phyloP scores from a whole-genome alignment of 768 basidiomycete genomes.

The Candolleomyces efflorescens region DNA sequence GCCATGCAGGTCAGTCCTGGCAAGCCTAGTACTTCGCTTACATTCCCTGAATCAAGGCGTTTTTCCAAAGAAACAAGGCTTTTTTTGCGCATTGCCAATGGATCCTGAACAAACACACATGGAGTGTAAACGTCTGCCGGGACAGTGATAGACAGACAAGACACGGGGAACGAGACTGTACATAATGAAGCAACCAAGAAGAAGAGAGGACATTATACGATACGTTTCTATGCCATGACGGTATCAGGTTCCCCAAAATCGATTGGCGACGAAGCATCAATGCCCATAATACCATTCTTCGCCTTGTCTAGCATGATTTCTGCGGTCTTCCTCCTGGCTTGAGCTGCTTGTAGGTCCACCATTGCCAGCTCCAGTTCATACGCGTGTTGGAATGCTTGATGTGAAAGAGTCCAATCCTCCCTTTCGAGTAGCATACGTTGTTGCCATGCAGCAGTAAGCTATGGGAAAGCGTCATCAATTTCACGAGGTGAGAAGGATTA shows the following conservation, averaged over 20 bases:
- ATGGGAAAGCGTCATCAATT: neutral
- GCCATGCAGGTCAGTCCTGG: conserved; percentile 64
- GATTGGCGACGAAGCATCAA: conserved; percentile 27
- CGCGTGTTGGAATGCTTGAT: conserved; percentile 35
- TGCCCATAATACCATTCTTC: conserved; percentile 55
- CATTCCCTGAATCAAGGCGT: neutral
- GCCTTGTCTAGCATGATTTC: conserved; percentile 60
- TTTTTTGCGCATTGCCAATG: conserved; percentile 66
- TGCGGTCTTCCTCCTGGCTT: conserved; percentile 53
- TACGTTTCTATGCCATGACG: neutral
- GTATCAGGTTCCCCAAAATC: neutral
- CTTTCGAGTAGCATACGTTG: neutral
- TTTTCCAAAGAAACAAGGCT: conserved; percentile 48
- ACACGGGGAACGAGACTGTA: neutral
- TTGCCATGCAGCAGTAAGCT: neutral
- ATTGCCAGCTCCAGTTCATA: conserved; percentile 59
- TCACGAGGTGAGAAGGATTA: neutral
- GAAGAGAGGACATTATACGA: neutral
- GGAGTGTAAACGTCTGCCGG: conserved; percentile 62
- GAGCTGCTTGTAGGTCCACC: conserved; percentile 57
- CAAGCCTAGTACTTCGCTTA: neutral
- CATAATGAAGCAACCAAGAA: neutral
- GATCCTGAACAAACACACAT: conserved; percentile 64
- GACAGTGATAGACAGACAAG: conserved; percentile 20
- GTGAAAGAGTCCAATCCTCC: neutral